These are phyloP conservation scores for Amaranthus hypochondriacus DNA, from an alignment of 148 eudicot species.

Conservation along the genomic window DNA sequence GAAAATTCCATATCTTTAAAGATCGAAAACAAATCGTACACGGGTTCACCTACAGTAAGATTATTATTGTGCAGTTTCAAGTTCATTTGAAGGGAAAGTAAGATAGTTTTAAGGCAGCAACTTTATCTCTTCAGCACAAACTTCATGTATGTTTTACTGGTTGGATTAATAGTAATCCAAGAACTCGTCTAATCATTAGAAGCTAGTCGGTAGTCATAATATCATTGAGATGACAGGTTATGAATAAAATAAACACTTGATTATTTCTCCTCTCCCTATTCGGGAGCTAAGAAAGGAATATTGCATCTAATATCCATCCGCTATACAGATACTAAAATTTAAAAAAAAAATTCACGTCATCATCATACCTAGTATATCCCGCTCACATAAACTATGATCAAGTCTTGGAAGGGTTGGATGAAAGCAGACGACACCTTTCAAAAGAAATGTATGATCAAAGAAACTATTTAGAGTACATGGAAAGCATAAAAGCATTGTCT, in stretches of 20 bases:
- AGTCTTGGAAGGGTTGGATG: too few species aligned
- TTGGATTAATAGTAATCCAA: neutral
- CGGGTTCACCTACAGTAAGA: neutral
- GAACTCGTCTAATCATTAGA: neutral
- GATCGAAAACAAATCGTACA: too few species aligned
- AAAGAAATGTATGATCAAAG: neutral
- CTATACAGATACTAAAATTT: neutral
- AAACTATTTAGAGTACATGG: neutral
- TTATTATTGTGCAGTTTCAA: neutral
- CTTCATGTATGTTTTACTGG: neutral
- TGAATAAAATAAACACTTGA: neutral
- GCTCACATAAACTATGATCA: too few species aligned
- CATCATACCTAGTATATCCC: too few species aligned
- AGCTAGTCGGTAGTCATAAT: too few species aligned
- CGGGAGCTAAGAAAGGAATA: neutral
- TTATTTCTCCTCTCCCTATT: neutral
- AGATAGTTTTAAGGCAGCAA: neutral
- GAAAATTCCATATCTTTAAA: neutral
- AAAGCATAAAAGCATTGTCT: neutral
- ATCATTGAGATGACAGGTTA: too few species aligned
- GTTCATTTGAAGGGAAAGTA: neutral
- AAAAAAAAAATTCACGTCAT: neutral
- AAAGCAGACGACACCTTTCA: too few species aligned
- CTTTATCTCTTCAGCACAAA: neutral
- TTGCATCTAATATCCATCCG: constrained; percentile 7